Base-by-base conservation (phyloP, 768 basidiomycete genomes). In the Lactarius hatsudake region DNA sequence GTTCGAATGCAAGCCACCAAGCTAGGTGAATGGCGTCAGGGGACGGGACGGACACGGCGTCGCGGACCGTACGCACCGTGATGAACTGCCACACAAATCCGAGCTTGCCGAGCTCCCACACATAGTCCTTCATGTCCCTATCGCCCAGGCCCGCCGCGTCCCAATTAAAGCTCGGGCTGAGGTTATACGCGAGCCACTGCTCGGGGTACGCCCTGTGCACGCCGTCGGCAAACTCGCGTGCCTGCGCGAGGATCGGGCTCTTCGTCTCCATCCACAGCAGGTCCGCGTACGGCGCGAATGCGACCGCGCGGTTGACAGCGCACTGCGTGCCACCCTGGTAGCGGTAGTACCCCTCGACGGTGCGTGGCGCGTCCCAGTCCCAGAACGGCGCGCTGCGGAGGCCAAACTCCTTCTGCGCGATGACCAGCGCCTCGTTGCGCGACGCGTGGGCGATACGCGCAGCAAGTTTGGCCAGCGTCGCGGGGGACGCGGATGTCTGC, bases 81-180 rank as follows among this genome's bases (percentile, higher is more conserved):
- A 98, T 97, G 81, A 99, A 98, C 78, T 98, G 96, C 95, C 96
- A 98, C 72, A 95, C 89, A 78, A 98, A 98, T 42, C 96, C 96
- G 57, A 97, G 86, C 81, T 91, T 96, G 57, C 93, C 96, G 30
- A 99, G 82, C 73, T 93, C 84, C 96, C 96, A 96, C 43, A 98
- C 86, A 75, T 86, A 98, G 45, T 83, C 79, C 76, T 92, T 83
- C 94, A 94, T 98, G 71, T 95, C 93, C 69, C 82, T 81, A 72
- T 88, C 84, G 53, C 84, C 87, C 20, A 99, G 83, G 18, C 97
- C 97, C 17, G 96, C 96, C 1, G 93, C 94, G 72, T 93, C 91
- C 91, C 93, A 94, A 72, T 94, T 94, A 82, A 94, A 94, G 59
- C 92, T 94, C 13, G 95, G 94, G 71, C 91, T 93, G 72, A 98